These are phyloP conservation scores for Fusarium falciforme DNA, from an alignment of 2,329 filamentous ascomycete genomes.

Conservation along the genomic window DNA sequence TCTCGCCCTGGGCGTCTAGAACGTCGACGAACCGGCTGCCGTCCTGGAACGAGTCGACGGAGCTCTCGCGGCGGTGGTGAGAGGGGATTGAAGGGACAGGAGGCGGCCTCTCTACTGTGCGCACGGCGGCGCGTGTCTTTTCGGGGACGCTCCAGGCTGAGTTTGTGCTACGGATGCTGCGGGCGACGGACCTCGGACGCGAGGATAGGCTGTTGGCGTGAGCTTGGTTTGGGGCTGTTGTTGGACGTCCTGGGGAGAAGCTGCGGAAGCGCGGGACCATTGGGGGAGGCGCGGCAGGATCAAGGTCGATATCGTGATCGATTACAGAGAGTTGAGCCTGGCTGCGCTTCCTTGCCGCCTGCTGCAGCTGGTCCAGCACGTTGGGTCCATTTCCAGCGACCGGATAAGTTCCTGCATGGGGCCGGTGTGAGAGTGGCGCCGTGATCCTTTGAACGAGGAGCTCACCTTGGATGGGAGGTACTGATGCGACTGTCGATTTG, in stretches of 20 bases:
- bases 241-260: constrained; percentile 26
- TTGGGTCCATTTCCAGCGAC: constrained; percentile 43
- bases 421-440: too few relatives aligned
- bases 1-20: constrained; percentile 67
- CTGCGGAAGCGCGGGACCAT: constrained; percentile 31
- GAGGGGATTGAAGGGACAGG: constrained; percentile 39
- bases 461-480: constrained; percentile 41
- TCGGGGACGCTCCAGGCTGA: constrained; percentile 32
- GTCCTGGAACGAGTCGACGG: constrained; percentile 26
- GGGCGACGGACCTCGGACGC: constrained; percentile 30
- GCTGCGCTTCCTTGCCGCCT: constrained; percentile 42
- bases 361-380: constrained; percentile 41
- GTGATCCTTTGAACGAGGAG: not conserved
- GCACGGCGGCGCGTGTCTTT: constrained; percentile 11
- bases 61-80: constrained; percentile 36
- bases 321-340: constrained; percentile 32
- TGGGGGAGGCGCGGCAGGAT: constrained; percentile 28
- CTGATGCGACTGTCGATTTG: constrained; percentile 39
- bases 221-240: constrained; percentile 33
- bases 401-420: constrained; percentile 39
- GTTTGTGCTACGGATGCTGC: constrained; percentile 34
- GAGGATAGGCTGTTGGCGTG: constrained; percentile 6
- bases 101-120: constrained; percentile 20
- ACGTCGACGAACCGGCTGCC: constrained; percentile 58
- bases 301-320: constrained; percentile 5